phyloP scores from a whole-genome alignment of 2,329 filamentous ascomycete genomes.

The Xylaria digitata region DNA sequence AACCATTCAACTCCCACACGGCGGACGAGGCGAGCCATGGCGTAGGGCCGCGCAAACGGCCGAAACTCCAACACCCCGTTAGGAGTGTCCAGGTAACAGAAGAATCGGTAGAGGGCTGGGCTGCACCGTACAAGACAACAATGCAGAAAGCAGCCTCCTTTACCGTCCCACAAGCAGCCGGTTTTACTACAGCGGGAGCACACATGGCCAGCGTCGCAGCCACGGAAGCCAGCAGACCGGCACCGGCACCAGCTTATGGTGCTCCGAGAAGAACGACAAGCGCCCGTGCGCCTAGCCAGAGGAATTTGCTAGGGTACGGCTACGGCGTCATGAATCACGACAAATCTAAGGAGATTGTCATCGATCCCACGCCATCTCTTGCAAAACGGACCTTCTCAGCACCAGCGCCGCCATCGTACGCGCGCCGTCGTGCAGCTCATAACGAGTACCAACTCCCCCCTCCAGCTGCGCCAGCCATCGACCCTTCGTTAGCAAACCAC shows the following conservation, averaged over 20 bases:
- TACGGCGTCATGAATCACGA: slow-evolving; percentile 50
- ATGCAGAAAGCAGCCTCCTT: slow-evolving; percentile 71
- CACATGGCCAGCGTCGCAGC: slow-evolving; percentile 59
- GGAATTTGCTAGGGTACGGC: slow-evolving; percentile 48
- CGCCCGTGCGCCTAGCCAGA: slow-evolving; percentile 46
- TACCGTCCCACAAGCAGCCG: slow-evolving; percentile 63
- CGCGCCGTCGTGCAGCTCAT: slow-evolving; percentile 25
- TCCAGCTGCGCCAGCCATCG: slow-evolving; percentile 44
- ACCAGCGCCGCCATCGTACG: slow-evolving; percentile 32
- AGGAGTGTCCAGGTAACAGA: slow-evolving; percentile 54
- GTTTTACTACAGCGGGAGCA: slow-evolving; percentile 71
- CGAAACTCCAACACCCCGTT: slow-evolving; percentile 49
- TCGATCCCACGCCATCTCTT: slow-evolving; percentile 31
- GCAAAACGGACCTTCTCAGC: slow-evolving; percentile 44
- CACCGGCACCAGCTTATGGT: slow-evolving; percentile 31
- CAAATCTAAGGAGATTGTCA: slow-evolving; percentile 41
- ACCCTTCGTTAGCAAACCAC: slow-evolving; percentile 51
- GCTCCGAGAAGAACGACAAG: slow-evolving; percentile 38
- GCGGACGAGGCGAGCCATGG: slow-evolving; percentile 29
- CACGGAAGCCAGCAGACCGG: slow-evolving; percentile 46
- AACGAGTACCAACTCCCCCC: slow-evolving; percentile 31
- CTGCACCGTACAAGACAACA: slow-evolving; percentile 64
- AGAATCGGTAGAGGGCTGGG: slow-evolving; percentile 50
- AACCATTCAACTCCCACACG: slow-evolving; percentile 47
- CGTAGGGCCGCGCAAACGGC: slow-evolving; percentile 45